Percentiles rank a stretch among this genome's conserved stretches.
phyloP scores from a whole-genome alignment of 2,329 filamentous ascomycete species.

The Aspergillus ochraceus region DNA sequence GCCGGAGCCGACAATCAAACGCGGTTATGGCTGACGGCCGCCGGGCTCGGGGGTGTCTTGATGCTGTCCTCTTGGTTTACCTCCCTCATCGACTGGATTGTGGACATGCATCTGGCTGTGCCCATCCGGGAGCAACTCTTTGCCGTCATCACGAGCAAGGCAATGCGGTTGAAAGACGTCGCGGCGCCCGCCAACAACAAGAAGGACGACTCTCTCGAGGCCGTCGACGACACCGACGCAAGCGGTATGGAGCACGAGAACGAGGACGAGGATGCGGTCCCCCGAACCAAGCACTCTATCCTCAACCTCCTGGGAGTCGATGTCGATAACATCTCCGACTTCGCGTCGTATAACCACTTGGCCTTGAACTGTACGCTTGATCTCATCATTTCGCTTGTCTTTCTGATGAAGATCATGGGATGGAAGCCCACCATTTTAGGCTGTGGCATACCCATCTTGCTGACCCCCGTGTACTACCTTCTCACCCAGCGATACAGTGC shows the following conservation, averaged over 20 bases:
- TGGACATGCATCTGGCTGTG: slow-evolving; percentile 32
- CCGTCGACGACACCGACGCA: slow-evolving; percentile 41
- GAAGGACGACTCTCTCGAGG: slow-evolving; percentile 26
- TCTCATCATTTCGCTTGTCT: slow-evolving; percentile 63
- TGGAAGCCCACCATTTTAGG: slow-evolving; percentile 68
- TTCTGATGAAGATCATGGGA: slow-evolving; percentile 67
- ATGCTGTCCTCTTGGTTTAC: slow-evolving; percentile 56
- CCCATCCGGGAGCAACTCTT: slow-evolving; percentile 68
- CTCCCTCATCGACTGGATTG: slow-evolving; percentile 43
- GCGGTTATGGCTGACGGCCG: slow-evolving; percentile 56
- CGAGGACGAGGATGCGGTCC: slow-evolving; percentile 36
- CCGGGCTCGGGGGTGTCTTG: slow-evolving; percentile 61
- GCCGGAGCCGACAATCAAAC: slow-evolving; percentile 49
- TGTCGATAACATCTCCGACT: slow-evolving; percentile 66
- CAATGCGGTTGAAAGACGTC: slow-evolving; percentile 72
- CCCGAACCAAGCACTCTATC: slow-evolving; percentile 56
- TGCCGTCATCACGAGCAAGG: slow-evolving; percentile 71
- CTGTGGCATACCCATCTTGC: slow-evolving; percentile 61
- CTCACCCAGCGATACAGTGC: slow-evolving; percentile 64
- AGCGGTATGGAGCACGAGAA: slow-evolving; percentile 44
- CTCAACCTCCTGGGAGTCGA: slow-evolving; percentile 78
- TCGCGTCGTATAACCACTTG: slow-evolving; percentile 63
- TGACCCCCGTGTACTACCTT: slow-evolving; percentile 67
- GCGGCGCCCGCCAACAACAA: slow-evolving; percentile 31
- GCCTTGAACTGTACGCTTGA: slow-evolving; percentile 64